phyloP scores from a whole-genome alignment of 2,329 filamentous ascomycete genomes.

The Hypocreales sp. region DNA sequence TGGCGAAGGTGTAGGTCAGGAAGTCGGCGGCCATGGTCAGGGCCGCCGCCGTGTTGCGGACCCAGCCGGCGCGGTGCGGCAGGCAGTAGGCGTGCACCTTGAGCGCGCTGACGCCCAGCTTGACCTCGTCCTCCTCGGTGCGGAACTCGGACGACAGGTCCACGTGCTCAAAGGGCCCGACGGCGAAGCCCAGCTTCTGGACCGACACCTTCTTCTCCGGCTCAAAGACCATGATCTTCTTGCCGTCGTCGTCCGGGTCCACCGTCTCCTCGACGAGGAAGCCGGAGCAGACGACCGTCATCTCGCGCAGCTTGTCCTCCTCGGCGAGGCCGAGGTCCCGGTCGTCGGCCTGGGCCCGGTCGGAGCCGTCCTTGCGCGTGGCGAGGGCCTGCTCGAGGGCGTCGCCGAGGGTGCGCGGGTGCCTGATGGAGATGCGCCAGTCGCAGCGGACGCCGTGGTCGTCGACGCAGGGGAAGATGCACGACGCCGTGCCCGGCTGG shows the following conservation, averaged over 20 bases:
- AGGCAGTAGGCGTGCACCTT: slow-evolving; percentile 87
- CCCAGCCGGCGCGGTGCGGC: slow-evolving; percentile 65
- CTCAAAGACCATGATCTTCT: slow-evolving; percentile 79
- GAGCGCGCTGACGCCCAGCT: slow-evolving; percentile 73
- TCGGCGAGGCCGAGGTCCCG: slow-evolving; percentile 36
- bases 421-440: slow-evolving; percentile 81
- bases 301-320: slow-evolving; percentile 76
- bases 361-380: slow-evolving; percentile 21
- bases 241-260: slow-evolving; percentile 60
- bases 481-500: slow-evolving; percentile 65
- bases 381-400: slow-evolving; percentile 36
- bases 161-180: slow-evolving; percentile 89
- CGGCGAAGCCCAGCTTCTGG: slow-evolving; percentile 81
- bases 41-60: slow-evolving; percentile 74
- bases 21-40: slow-evolving; percentile 80
- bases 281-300: slow-evolving; percentile 83
- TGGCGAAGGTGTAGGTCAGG: slow-evolving; percentile 75
- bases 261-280: slow-evolving; percentile 71
- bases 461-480: slow-evolving; percentile 87
- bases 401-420: slow-evolving; percentile 75
- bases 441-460: slow-evolving; percentile 65
- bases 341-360: slow-evolving; percentile 25
- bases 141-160: slow-evolving; percentile 75
- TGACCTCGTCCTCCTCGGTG: slow-evolving; percentile 81
- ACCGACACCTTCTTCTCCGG: slow-evolving; percentile 62